Evolutionary conservation across 345 rosid species (phyloP).

Genomic region (Erysimum cheiranthoides): DNA sequence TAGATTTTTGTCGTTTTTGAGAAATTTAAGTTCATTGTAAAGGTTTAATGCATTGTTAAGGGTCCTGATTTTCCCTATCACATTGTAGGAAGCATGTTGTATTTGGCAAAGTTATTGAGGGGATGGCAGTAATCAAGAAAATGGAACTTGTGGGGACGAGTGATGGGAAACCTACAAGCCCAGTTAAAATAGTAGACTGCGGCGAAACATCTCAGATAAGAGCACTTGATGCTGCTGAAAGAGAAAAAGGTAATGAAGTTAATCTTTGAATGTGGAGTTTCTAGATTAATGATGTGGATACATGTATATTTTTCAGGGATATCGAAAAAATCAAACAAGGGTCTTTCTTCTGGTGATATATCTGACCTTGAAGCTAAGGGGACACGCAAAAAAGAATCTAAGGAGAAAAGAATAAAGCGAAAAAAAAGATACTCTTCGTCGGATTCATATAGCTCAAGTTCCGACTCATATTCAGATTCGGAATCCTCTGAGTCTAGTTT

Average conservation of each 20-base stretch:
- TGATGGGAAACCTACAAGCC: slow-evolving; percentile 61
- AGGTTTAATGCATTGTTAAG: slow-evolving; percentile 13
- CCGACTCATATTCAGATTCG: slow-evolving; percentile 65
- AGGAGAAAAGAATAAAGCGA: slow-evolving; percentile 65
- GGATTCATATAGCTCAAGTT: slow-evolving; percentile 75
- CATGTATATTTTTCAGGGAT: slow-evolving; percentile 55
- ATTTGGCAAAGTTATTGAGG: slow-evolving; percentile 87
- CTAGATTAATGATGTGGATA: slow-evolving; percentile 23
- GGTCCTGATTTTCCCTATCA: slow-evolving; percentile 28
- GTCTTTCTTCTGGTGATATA: slow-evolving; percentile 57
- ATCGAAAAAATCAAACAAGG: slow-evolving; percentile 60
- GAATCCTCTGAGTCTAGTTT: slow-evolving; percentile 73
- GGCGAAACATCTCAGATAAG: slow-evolving; percentile 66
- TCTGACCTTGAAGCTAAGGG: slow-evolving; percentile 57
- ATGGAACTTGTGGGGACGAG: slow-evolving; percentile 76
- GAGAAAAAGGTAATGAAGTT: slow-evolving; percentile 58
- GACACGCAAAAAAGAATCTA: slow-evolving; percentile 55
- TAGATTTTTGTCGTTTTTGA: slow-evolving; percentile 24
- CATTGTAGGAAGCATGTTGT: slow-evolving; percentile 92
- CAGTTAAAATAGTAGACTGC: slow-evolving; percentile 74
- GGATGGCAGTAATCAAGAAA: slow-evolving; percentile 80
- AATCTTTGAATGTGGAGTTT: slow-evolving; percentile 20
- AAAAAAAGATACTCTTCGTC: slow-evolving; percentile 82
- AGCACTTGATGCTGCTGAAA: slow-evolving; percentile 55
- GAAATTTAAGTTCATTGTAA: slow-evolving; percentile 10